A percentile compares a stretch with the other conserved stretches of the same genome.
Conservation (phyloP, 805 yeast species). For the Saccharomycopsis sp. region DNA sequence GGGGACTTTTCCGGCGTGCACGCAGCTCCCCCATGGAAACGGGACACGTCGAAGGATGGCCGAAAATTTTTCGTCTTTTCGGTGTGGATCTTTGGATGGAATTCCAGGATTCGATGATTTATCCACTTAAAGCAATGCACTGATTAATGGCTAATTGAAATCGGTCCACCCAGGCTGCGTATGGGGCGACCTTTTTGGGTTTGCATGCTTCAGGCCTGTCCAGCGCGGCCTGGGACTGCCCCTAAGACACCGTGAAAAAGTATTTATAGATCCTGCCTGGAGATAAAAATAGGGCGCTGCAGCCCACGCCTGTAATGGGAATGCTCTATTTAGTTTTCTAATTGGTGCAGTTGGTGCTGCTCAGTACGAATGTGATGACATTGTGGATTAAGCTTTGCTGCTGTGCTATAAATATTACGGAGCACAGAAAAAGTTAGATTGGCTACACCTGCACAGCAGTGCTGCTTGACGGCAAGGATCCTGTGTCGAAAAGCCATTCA, state of each 20-base stretch:
- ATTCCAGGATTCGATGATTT: neutral
- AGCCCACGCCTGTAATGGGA: too few relatives aligned
- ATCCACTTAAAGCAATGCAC: neutral
- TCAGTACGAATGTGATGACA: neutral
- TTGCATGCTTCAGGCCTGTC: too few relatives aligned
- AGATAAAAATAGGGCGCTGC: neutral
- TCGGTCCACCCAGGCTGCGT: too few relatives aligned
- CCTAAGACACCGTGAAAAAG: neutral
- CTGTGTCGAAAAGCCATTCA: too few relatives aligned
- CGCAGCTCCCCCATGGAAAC: neutral
- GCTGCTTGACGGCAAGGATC: too few relatives aligned
- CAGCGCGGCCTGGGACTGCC: too few relatives aligned
- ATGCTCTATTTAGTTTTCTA: neutral
- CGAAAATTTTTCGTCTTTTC: neutral
- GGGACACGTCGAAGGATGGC: neutral
- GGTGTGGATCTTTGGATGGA: neutral
- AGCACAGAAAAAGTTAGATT: too few relatives aligned
- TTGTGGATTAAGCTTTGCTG: neutral
- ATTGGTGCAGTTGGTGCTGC: neutral
- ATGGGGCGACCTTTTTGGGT: too few relatives aligned
- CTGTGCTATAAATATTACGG: too few relatives aligned
- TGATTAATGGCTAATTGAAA: neutral
- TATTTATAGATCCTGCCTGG: neutral
- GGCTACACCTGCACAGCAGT: too few relatives aligned
- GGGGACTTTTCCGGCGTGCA: neutral